Evolutionary conservation across 139 green algal genomes (phyloP).

Genomic region (Ettlia oleoabundans): DNA sequence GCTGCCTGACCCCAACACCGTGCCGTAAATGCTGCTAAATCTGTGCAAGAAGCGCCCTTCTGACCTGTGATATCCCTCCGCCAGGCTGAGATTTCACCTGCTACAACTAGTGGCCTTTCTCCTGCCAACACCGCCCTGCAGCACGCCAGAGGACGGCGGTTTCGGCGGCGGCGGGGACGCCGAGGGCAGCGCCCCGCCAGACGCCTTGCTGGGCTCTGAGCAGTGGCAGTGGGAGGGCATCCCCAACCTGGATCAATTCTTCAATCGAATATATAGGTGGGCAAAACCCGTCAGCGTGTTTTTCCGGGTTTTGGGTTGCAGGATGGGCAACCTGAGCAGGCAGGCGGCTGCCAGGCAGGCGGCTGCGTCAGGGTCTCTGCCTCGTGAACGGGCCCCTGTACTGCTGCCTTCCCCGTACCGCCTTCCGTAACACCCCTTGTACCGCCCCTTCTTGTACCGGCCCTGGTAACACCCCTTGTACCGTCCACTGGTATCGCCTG

Average conservation of each 20-base stretch:
- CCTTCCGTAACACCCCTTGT: too few species aligned
- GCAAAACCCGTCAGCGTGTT: too few species aligned
- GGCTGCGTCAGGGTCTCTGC: not conserved
- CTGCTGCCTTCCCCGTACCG: too few species aligned
- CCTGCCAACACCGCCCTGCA: not conserved
- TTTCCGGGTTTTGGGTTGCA: too few species aligned
- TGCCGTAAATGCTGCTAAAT: too few species aligned
- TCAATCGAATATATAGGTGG: slow-evolving; percentile 80
- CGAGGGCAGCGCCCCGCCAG: not conserved
- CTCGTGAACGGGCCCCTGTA: not conserved
- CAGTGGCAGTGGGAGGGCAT: slow-evolving; percentile 70
- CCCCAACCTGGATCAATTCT: slow-evolving; percentile 88
- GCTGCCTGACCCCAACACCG: not conserved
- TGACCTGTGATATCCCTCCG: too few species aligned
- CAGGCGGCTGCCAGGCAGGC: not conserved
- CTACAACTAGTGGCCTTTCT: not conserved
- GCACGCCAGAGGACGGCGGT: not conserved
- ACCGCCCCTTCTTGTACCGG: too few species aligned
- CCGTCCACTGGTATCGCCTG: not conserved
- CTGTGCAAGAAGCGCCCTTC: too few species aligned
- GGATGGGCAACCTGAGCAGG: too few species aligned
- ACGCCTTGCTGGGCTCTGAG: slow-evolving; percentile 23
- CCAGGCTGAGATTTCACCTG: too few species aligned
- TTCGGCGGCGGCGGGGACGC: not conserved
- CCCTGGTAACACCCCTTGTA: too few species aligned